phyloP scores from a whole-genome alignment of 257 asterid species.

The Nicotiana attenuata region DNA sequence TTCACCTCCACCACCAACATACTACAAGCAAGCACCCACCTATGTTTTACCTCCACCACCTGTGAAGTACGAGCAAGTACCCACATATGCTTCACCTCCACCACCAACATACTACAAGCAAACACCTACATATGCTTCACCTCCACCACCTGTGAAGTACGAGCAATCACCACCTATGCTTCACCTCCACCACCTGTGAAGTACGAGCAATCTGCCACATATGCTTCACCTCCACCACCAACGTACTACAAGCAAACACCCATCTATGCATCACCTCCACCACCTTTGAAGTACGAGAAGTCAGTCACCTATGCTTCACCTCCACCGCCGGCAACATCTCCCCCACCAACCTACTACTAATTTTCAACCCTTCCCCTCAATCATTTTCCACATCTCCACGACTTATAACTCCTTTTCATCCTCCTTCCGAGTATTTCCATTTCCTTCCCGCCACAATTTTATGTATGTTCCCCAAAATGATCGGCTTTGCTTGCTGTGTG shows the following conservation, averaged over 20 bases:
- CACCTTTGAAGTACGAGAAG: too few species aligned
- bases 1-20: not conserved
- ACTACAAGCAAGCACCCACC: too few species aligned
- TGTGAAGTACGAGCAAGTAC: rapidly evolving
- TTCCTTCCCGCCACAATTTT: not conserved
- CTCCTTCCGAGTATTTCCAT: not conserved
- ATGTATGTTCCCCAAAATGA: not conserved
- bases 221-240: not conserved
- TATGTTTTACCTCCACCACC: too few species aligned
- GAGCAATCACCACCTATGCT: not conserved
- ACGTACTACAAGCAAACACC: not conserved
- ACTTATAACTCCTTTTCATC: not conserved
- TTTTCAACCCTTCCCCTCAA: not conserved
- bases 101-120: not conserved
- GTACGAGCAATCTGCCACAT: not conserved
- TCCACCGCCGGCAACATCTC: not conserved
- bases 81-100: not conserved
- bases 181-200: not conserved
- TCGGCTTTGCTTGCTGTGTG: not conserved
- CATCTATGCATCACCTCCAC: not conserved
- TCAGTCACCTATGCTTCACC: not conserved
- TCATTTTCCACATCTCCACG: not conserved
- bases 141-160: not conserved
- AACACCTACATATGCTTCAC: not conserved
- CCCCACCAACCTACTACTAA: not conserved